Percentiles rank a stretch among this genome's conserved stretches.
Evolutionary conservation across 2,329 filamentous ascomycete species (phyloP).

Genomic region (Fusarium sororula): DNA sequence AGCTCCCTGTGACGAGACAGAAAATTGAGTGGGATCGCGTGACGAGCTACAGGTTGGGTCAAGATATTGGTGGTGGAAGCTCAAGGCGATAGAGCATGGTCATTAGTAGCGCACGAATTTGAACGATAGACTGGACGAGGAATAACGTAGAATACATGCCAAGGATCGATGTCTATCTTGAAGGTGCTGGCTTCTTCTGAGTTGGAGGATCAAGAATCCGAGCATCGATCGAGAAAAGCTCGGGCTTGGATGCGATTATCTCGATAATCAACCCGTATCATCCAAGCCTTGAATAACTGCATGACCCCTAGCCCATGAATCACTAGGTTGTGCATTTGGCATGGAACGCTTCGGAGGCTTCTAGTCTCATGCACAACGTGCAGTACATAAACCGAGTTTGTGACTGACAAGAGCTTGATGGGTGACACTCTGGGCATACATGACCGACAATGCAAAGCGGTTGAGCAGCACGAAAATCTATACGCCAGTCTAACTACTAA

Average conservation of each 20-base stretch:
- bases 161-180: not conserved
- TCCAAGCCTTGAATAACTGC: not conserved
- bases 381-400: not conserved
- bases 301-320: not conserved
- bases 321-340: not conserved
- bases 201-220: not conserved
- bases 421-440: not conserved
- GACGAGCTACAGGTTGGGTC: slow-evolving; percentile 85
- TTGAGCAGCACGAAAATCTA: not conserved
- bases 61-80: slow-evolving; percentile 78
- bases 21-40: slow-evolving; percentile 99
- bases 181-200: not conserved
- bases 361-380: slow-evolving; percentile 1
- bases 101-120: slow-evolving; percentile 19
- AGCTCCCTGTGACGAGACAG: slow-evolving; percentile 94
- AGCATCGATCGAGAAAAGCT: not conserved
- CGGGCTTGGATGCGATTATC: slow-evolving; percentile 7
- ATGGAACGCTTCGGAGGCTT: not conserved
- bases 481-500: not conserved
- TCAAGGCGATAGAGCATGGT: slow-evolving; percentile 47
- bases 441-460: not conserved
- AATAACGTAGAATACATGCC: slow-evolving; percentile 15
- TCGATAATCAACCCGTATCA: slow-evolving; percentile 4
- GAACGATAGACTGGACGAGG: slow-evolving; percentile 19
- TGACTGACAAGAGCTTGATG: not conserved